Percentiles rank a stretch among this genome's conserved stretches.
phyloP scores from a whole-genome alignment of 257 asterid species.

The Leptodermis oblonga region DNA sequence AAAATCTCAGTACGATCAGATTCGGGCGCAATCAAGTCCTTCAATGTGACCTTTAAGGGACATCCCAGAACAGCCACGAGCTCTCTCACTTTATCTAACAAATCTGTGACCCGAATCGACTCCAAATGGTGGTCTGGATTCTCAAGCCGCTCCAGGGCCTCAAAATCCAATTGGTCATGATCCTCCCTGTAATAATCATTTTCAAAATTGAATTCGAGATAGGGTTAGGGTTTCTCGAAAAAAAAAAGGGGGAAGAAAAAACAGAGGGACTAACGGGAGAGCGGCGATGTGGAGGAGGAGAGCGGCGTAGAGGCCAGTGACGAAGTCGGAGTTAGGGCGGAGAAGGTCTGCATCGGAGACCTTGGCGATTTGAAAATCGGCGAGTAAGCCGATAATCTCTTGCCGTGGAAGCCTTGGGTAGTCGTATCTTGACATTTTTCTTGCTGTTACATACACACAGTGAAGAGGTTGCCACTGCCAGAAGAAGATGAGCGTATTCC shows the following conservation, averaged over 20 bases:
- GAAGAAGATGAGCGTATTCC: no score
- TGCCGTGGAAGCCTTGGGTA: constrained; percentile 55
- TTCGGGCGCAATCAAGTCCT: constrained; percentile 77
- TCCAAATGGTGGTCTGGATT: constrained; percentile 74
- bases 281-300: constrained; percentile 46
- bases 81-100: constrained; percentile 45
- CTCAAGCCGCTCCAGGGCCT: constrained; percentile 68
- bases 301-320: constrained; percentile 56
- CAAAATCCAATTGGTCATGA: constrained; percentile 68
- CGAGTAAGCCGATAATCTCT: constrained; percentile 46
- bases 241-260: neutral
- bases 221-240: constrained; percentile 4
- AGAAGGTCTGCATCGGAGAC: constrained; percentile 59
- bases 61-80: constrained; percentile 44
- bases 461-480: no score
- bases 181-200: constrained; percentile 49
- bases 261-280: constrained; percentile 32
- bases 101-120: constrained; percentile 47
- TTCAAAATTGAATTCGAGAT: neutral
- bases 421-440: constrained; percentile 56
- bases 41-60: constrained; percentile 54
- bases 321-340: constrained; percentile 53
- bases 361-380: constrained; percentile 47
- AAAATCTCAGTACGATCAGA: constrained; percentile 64
- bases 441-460: neutral